Conservation (phyloP, 371 early-diverging fungal genomes). For the Massospora cicadina region DNA sequence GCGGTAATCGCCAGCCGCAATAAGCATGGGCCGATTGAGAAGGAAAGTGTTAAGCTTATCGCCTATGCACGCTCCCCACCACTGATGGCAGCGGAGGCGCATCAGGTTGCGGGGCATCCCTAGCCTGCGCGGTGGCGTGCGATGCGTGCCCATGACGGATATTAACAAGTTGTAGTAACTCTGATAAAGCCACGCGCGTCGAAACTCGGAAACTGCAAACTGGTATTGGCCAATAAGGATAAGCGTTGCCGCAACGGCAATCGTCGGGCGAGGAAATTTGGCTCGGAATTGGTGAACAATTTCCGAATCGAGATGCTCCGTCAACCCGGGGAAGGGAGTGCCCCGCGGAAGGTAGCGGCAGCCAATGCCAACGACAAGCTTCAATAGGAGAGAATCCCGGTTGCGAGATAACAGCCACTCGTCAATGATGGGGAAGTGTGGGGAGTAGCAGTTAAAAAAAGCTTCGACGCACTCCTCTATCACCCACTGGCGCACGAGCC, state of each 20-base stretch:
- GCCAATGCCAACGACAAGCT: slow-evolving; percentile 5
- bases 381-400: not conserved
- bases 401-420: not conserved
- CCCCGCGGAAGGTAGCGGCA: slow-evolving; percentile 3
- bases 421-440: not conserved
- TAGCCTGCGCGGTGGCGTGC: not conserved
- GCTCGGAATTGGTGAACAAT: not conserved
- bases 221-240: slow-evolving; percentile 8
- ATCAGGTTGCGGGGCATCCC: not conserved
- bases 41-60: slow-evolving; percentile 1
- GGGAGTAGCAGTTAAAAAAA: slow-evolving; percentile 2
- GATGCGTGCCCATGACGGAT: not conserved
- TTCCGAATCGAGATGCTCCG: not conserved
- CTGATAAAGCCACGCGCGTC: not conserved
- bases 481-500: not conserved
- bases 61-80: slow-evolving; percentile 3
- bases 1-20: not conserved
- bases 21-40: slow-evolving; percentile 2
- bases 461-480: slow-evolving; percentile 4
- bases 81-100: not conserved
- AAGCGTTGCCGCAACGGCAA: not conserved
- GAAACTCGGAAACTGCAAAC: not conserved
- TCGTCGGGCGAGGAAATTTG: not conserved
- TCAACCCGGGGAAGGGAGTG: slow-evolving; percentile 1
- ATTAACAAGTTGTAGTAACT: not conserved